A percentile compares a stretch with the other conserved stretches of the same genome.
Evolutionary conservation across 108 stramenopile genomes (phyloP).

Genomic region (Fragilaria crotonensis): DNA sequence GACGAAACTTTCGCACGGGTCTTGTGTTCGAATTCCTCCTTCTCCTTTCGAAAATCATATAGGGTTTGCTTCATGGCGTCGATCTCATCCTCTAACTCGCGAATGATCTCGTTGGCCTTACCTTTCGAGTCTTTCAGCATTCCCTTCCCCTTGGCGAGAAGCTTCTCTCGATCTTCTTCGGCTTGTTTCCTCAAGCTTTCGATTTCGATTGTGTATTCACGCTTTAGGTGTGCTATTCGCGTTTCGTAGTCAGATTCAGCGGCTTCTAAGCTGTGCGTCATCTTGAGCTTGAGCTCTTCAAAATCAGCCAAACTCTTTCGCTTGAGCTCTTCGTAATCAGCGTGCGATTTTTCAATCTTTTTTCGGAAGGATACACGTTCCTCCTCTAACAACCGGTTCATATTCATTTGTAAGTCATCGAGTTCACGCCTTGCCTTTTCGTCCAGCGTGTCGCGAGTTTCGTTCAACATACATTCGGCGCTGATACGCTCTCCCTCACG

Average conservation of each 20-base stretch:
- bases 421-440: slow-evolving; percentile 31
- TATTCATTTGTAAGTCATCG: slow-evolving; percentile 27
- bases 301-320: neutral
- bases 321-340: slow-evolving; percentile 15
- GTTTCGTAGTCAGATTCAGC: neutral
- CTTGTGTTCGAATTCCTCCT: slow-evolving; percentile 34
- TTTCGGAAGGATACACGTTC: slow-evolving; percentile 25
- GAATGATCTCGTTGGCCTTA: slow-evolving; percentile 39
- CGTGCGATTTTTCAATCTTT: slow-evolving; percentile 13
- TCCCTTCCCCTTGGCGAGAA: slow-evolving; percentile 41
- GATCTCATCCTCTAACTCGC: slow-evolving; percentile 32
- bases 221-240: slow-evolving; percentile 4
- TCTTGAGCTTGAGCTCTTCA: slow-evolving; percentile 15
- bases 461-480: slow-evolving; percentile 20
- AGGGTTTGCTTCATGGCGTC: slow-evolving; percentile 30
- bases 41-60: slow-evolving; percentile 25
- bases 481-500: slow-evolving; percentile 14
- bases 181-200: slow-evolving; percentile 8
- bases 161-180: slow-evolving; percentile 28
- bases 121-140: slow-evolving; percentile 51
- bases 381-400: slow-evolving; percentile 48
- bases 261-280: slow-evolving; percentile 4
- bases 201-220: slow-evolving; percentile 15
- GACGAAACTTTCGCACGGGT: slow-evolving; percentile 44
- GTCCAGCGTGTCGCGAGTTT: slow-evolving; percentile 23